Base-by-base conservation (phyloP, 768 basidiomycete species). In the Fomitopsis serialis region DNA sequence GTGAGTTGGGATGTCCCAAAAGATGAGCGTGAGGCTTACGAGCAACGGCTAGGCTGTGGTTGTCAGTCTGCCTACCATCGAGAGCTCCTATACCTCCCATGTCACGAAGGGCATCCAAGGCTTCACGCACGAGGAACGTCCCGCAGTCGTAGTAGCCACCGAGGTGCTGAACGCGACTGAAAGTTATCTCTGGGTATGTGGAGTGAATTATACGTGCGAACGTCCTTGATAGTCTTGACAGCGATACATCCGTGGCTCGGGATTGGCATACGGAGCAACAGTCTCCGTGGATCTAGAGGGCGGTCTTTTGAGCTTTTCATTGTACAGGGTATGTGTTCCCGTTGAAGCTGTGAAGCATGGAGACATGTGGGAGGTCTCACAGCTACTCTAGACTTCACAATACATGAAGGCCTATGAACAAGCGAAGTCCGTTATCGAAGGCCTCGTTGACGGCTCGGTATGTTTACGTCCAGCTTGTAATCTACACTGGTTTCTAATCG, bases 151-250 rank as follows among this genome's bases (percentile, higher is more conserved):
- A 21, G 79, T 98, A n/a, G 85, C 94, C 3, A 70, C 84, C 2
- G 89, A 95, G 59, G 82, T 93, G 15, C 74, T 99, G 48, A 97
- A 97, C 60, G 95, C 92, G 12, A 84, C 92, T 10, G 97, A 98
- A 73, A 89, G 92, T 58, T 97, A 86, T 66, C 81, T 98, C 53
- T 98, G 96, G 96, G 90, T 92, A 68, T 35, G 68, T 55, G 32
- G 19, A 21, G 35, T n/a, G n/a, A n/a, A n/a, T n/a, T n/a, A n/a
- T n/a, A n/a, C n/a, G n/a, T n/a, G 5, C 24, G 13, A 4, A 23
- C 17, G 45, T 29, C 23, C 13, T 24, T 11, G 19, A 35, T n/a
- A 19, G 13, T 36, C 19, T 36, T 37, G 11, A 50, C 34, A 91
- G 88, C 82, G 87, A 23, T 89, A 87, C 56, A 92, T 99, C 55